Evolutionary conservation across 768 basidiomycete species (phyloP), one percentile per base, ranked within the genome.

Genomic region (Leccinum aurantiacum): DNA sequence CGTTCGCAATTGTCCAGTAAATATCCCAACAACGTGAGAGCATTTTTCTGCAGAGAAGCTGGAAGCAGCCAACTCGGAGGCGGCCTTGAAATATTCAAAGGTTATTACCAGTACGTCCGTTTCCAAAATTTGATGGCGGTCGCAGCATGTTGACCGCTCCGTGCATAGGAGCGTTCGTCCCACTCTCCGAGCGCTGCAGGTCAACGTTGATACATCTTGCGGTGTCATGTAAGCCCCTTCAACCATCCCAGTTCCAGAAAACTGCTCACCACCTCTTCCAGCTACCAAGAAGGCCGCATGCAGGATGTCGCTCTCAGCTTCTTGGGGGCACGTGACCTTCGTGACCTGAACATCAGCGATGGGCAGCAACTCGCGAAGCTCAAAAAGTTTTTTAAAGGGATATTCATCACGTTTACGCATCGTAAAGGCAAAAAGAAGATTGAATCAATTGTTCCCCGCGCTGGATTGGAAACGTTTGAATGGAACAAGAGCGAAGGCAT

Each of bases 171-270:
- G 79, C 49, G 80, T 84, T 41, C 77, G 83, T 1, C 82, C 81
- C 0, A 71, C 77, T 1, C 58, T 73, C 0, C 74, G 72, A 1
- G 59, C 72, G 9, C 77, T 82, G 60, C 64, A 81, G 1, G 65
- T 84, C 2, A 82, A 79, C 14, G 69, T 84, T 1, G 83, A 84
- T 54, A 80, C 77, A 0, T 76, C 78, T 2, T 77, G 80, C 14
- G 71, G 82, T 0, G 74, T 77, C 0, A 67, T 84, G 82, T 83
- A 74, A 62, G 74, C 19, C 13, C 31, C 0, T 33, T 49, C 7
- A 31, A 7, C 11, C 3, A 8, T 29, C 25, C 8, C 2, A 9
- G 47, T 49, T 19, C 10, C 1, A 8, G 44, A 47, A 37, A 13
- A 9, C 1, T n/a, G 7, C n/a, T 64, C 9, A 64, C 22, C 1